These are phyloP conservation scores for Bipolaris oryzae DNA, from an alignment of 2,329 filamentous ascomycete genomes.

Conservation along the genomic window DNA sequence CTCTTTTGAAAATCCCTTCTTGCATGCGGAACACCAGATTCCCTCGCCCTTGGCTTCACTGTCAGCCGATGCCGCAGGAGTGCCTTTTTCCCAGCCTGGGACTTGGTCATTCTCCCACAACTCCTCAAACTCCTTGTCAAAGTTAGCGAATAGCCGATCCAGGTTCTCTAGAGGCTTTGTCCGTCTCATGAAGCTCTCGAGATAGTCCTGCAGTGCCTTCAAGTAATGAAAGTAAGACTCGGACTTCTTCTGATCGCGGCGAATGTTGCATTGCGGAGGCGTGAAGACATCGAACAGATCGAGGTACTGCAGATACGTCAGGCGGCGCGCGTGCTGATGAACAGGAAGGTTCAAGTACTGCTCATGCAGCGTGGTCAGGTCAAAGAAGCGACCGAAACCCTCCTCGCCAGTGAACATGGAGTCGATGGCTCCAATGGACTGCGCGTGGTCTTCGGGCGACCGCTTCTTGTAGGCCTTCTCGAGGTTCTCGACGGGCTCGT, in stretches of 20 bases:
- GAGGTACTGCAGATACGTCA: slow-evolving; percentile 91
- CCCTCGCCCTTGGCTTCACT: slow-evolving; percentile 66
- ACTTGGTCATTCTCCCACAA: slow-evolving; percentile 82
- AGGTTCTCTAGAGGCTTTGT: slow-evolving; percentile 86
- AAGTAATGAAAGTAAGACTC: slow-evolving; percentile 93
- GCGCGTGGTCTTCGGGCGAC: slow-evolving; percentile 65
- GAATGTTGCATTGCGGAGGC: slow-evolving; percentile 73
- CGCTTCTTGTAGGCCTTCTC: slow-evolving; percentile 87
- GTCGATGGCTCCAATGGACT: slow-evolving; percentile 74
- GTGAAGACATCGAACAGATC: slow-evolving; percentile 88
- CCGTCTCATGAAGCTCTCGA: slow-evolving; percentile 85
- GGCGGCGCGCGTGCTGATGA: slow-evolving; percentile 68
- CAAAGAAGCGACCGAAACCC: slow-evolving; percentile 88
- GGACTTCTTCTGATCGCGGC: slow-evolving; percentile 82
- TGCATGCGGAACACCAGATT: slow-evolving; percentile 88
- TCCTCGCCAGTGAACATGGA: slow-evolving; percentile 96
- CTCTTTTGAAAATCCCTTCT: slow-evolving; percentile 93
- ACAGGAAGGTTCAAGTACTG: slow-evolving; percentile 87
- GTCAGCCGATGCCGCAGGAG: slow-evolving; percentile 46
- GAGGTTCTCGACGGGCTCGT: slow-evolving; percentile 92
- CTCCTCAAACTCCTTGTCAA: slow-evolving; percentile 83
- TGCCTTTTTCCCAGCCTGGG: slow-evolving; percentile 73
- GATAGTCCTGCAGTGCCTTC: slow-evolving; percentile 76
- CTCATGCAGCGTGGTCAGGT: slow-evolving; percentile 83
- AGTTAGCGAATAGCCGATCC: slow-evolving; percentile 74